phyloP scores from a whole-genome alignment of 2,329 filamentous ascomycete species.

The Furcasterigmium sp. region DNA sequence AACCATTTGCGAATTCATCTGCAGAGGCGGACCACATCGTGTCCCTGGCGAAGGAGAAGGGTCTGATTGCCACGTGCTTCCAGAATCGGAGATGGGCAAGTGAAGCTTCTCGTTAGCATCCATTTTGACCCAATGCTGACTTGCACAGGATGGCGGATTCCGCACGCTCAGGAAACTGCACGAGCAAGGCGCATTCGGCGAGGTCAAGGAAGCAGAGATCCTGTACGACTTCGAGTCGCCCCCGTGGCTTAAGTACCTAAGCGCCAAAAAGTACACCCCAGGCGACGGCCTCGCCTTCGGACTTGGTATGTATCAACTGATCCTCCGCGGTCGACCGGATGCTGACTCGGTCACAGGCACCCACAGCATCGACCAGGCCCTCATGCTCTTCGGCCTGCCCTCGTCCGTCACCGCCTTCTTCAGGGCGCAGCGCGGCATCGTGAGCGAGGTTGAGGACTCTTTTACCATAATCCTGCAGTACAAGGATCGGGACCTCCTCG shows the following conservation, averaged over 20 bases:
- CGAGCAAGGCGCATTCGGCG: slow-evolving; percentile 46
- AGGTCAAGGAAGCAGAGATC: slow-evolving; percentile 59
- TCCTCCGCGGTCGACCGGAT: slow-evolving; percentile 1
- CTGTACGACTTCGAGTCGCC: slow-evolving; percentile 55
- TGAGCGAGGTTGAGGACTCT: slow-evolving; percentile 35
- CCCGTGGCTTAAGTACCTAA: slow-evolving; percentile 28
- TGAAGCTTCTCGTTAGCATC: no score
- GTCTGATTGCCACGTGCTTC: slow-evolving; percentile 44
- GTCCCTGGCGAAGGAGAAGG: slow-evolving; percentile 37
- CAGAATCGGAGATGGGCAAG: slow-evolving; percentile 28
- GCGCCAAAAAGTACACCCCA: slow-evolving; percentile 23
- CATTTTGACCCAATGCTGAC: neutral
- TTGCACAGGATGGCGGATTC: slow-evolving; percentile 51
- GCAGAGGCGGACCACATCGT: slow-evolving; percentile 52
- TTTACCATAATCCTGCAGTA: slow-evolving; percentile 59
- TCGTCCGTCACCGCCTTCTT: slow-evolving; percentile 52
- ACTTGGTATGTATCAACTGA: slow-evolving; percentile 27
- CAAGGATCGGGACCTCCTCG: slow-evolving; percentile 39
- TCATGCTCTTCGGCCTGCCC: slow-evolving; percentile 52
- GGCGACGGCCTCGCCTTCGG: slow-evolving; percentile 37
- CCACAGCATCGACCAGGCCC: slow-evolving; percentile 58
- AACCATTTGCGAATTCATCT: slow-evolving; percentile 58
- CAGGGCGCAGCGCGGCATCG: slow-evolving; percentile 43
- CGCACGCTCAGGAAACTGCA: slow-evolving; percentile 53
- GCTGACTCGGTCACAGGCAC: slow-evolving; percentile 31